These are phyloP conservation scores for Pisolithus thermaeus DNA, from an alignment of 1,284 basidiomycete species.

Conservation along the genomic window DNA sequence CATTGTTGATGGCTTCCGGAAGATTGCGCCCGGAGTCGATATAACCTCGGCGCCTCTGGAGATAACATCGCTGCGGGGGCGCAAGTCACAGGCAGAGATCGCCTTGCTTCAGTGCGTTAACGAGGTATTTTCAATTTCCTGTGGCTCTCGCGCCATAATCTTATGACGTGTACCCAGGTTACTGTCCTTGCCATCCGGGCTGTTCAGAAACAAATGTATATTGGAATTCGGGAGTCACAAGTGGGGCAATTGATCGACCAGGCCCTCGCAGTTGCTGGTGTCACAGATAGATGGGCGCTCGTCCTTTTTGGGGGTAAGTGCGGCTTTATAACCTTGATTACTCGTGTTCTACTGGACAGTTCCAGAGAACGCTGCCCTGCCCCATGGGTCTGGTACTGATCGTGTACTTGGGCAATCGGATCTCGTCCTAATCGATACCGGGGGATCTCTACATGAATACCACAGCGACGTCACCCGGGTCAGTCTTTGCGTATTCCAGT, in stretches of 20 bases:
- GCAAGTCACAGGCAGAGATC: conserved; percentile 69
- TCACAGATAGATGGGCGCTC: conserved; percentile 55
- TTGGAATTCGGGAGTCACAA: conserved; percentile 75
- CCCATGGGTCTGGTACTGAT: conserved; percentile 76
- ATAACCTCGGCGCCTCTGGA: conserved; percentile 47
- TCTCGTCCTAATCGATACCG: conserved; percentile 75
- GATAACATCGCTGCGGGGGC: conserved; percentile 61
- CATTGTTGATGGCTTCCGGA: conserved; percentile 53
- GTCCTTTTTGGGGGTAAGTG: conserved; percentile 73
- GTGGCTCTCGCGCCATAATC: neutral
- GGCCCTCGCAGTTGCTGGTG: conserved; percentile 53
- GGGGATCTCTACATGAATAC: conserved; percentile 68
- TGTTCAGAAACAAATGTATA: conserved; percentile 53
- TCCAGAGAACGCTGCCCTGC: conserved; percentile 77
- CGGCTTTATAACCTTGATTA: neutral
- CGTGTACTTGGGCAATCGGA: conserved; percentile 52
- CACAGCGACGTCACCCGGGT: conserved; percentile 76
- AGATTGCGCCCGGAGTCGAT: conserved; percentile 35
- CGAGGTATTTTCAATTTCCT: conserved; percentile 45
- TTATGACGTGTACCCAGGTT: conserved; percentile 40
- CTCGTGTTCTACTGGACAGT: conserved; percentile 9
- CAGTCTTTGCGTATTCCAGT: conserved; percentile 16
- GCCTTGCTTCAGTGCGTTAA: conserved; percentile 73
- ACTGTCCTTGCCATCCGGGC: conserved; percentile 71
- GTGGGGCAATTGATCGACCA: conserved; percentile 50